These are phyloP conservation scores for Penicillium aurantiogriseum DNA, from an alignment of 2,329 filamentous ascomycete genomes.

Conservation along the genomic window DNA sequence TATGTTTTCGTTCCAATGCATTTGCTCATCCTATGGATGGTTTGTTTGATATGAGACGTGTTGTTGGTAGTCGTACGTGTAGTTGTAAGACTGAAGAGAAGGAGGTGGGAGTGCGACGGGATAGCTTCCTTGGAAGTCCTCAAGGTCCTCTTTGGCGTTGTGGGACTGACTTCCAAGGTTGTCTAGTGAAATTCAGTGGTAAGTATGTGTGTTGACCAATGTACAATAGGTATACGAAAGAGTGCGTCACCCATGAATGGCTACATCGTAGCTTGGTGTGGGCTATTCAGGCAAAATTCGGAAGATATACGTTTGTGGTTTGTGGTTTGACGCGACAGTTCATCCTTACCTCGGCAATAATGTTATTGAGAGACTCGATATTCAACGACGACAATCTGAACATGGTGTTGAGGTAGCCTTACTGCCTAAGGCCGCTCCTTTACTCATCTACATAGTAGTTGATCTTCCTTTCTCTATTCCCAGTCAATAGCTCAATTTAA, in stretches of 20 bases:
- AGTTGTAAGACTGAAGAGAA: neutral
- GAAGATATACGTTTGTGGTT: neutral
- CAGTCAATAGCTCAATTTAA: too few species aligned
- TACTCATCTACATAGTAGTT: too few species aligned
- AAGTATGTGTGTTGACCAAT: neutral
- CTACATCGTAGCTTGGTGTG: neutral
- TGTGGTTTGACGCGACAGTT: neutral
- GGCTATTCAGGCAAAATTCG: neutral
- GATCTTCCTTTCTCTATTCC: too few species aligned
- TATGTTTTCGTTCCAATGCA: conserved; percentile 23
- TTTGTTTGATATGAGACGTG: neutral
- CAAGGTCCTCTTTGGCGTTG: conserved; percentile 3
- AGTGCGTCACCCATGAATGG: neutral
- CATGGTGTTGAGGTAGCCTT: too few species aligned
- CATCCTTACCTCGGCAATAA: neutral
- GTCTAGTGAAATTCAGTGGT: neutral
- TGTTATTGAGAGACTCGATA: neutral
- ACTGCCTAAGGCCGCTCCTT: too few species aligned
- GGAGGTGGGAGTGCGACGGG: neutral
- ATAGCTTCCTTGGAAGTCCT: neutral
- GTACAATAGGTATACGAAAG: neutral
- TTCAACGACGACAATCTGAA: too few species aligned
- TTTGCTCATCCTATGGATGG: conserved; percentile 14
- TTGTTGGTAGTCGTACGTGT: neutral
- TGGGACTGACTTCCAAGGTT: neutral